A percentile compares a stretch with the other conserved stretches of the same genome.
Conservation (phyloP, 1,284 basidiomycete genomes). For the Stereum hirsutum region DNA sequence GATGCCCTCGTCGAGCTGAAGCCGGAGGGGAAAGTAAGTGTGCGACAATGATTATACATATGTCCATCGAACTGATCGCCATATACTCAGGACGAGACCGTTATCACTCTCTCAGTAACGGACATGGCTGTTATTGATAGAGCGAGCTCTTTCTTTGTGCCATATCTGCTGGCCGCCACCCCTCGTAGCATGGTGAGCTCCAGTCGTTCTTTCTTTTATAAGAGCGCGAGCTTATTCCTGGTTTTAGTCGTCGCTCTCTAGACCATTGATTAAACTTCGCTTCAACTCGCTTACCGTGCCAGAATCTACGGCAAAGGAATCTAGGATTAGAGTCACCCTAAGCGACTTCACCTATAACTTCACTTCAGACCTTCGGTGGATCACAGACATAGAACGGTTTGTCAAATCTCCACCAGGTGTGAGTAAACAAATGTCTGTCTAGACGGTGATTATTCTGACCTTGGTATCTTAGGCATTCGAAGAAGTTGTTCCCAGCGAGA, state of each 20-base stretch:
- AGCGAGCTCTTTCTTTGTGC: constrained; percentile 22
- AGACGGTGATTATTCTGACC: not conserved
- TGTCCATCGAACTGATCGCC: not conserved
- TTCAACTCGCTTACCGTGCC: constrained; percentile 62
- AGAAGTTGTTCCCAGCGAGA: constrained; percentile 85
- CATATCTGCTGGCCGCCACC: constrained; percentile 40
- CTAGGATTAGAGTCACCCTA: constrained; percentile 57
- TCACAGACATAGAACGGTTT: constrained; percentile 57
- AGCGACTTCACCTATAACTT: constrained; percentile 60
- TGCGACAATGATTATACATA: not conserved
- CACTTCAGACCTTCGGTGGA: constrained; percentile 57
- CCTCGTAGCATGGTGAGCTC: constrained; percentile 45
- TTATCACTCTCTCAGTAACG: constrained; percentile 53
- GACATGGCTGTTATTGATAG: constrained; percentile 49
- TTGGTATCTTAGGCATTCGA: constrained; percentile 39
- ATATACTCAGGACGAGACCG: constrained; percentile 53
- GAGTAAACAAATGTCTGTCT: constrained; percentile 20
- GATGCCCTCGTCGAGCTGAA: constrained; percentile 59
- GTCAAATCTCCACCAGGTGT: constrained; percentile 85
- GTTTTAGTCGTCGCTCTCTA: constrained; percentile 19
- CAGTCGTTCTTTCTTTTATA: not conserved
- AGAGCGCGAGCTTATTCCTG: not conserved
- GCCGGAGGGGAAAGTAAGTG: constrained; percentile 56
- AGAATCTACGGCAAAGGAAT: constrained; percentile 72
- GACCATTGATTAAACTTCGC: constrained; percentile 52